Evolutionary conservation across 805 yeast species (phyloP), one percentile per base, ranked within the genome.

Genomic region (Yamadazyma nakazawae): DNA sequence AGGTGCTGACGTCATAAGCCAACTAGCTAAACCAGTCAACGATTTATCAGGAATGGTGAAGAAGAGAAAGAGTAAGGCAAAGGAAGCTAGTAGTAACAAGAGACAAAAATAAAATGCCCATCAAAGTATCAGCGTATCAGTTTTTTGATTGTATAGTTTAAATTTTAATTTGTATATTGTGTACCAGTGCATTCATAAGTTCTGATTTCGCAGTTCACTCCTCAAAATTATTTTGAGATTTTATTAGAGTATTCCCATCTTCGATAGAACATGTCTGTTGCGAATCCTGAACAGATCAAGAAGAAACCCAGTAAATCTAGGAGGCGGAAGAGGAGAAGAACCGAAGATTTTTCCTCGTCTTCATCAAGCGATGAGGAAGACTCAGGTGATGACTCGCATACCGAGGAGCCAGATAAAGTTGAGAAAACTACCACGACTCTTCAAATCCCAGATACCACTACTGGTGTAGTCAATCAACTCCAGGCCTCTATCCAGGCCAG

Each of bases 281-380:
- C 30, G 3, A 8, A 11, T 9, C 40, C 40, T 2, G 36, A 34
- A 14, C 37, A 44, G 7, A 34, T 26, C 17, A 19, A 35, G 10
- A 44, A 25, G 18, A 40, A 35, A 35, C 40, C 48, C 14, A 38
- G 17, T 10, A 47, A 43, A 18, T 37, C 46, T 52, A 74, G 87
- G 56, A 78, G 87, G 52, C 74, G 84, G 59, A 84, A 84, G 77
- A 85, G 84, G 80, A 82, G 90, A 79, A 84, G 91, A 81, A 85
- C 92, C 0, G 88, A 84, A 43, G 89, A 83, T 54, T 79, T 82
- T 26, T 82, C 86, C 0, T 76, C 72, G 37, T 74, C 80, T 1
- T 70, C 76, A 1, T 65, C 75, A 9, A 1, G 37, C 42, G 6
- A 42, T 14, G 25, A 32, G 28, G 28, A 17, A 25, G 36, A 40